Evolutionary conservation across 2,329 filamentous ascomycete species (phyloP).

Genomic region (Colletotrichum sp.): DNA sequence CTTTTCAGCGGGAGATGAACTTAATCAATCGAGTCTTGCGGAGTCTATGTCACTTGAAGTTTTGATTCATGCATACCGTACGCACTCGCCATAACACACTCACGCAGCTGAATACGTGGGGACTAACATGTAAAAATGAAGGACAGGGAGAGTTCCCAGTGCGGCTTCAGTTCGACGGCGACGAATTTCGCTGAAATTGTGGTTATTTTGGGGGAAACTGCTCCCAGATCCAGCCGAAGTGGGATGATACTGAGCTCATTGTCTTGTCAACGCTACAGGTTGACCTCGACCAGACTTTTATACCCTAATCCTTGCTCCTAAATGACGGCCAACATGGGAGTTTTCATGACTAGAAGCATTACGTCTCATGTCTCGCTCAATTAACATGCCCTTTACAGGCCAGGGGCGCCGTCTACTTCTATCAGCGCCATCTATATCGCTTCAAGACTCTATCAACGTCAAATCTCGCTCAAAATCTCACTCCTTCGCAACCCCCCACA

Average conservation of each 20-base stretch:
- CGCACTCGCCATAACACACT: neutral
- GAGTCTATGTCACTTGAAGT: neutral
- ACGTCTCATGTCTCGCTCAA: neutral
- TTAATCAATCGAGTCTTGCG: neutral
- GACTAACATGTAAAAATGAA: neutral
- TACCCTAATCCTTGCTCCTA: accelerated
- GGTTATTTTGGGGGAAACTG: neutral
- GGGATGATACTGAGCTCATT: too few relatives aligned
- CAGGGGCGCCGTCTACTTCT: neutral
- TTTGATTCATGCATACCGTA: neutral
- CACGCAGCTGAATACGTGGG: neutral
- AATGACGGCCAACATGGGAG: accelerated
- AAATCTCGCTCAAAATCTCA: neutral
- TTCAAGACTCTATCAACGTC: neutral
- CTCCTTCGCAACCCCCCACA: slow-evolving; percentile 21
- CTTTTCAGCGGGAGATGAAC: neutral
- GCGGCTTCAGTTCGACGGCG: neutral
- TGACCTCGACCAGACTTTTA: neutral
- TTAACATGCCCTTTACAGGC: neutral
- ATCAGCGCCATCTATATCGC: neutral
- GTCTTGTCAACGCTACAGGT: neutral
- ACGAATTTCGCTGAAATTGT: too few relatives aligned
- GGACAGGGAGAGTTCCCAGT: accelerated
- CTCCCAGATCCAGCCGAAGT: too few relatives aligned
- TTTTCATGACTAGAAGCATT: neutral